A percentile compares a stretch with the other conserved stretches of the same genome.
phyloP scores from a whole-genome alignment of 73 alveolate genomes.

The Uronychia binucleata region DNA sequence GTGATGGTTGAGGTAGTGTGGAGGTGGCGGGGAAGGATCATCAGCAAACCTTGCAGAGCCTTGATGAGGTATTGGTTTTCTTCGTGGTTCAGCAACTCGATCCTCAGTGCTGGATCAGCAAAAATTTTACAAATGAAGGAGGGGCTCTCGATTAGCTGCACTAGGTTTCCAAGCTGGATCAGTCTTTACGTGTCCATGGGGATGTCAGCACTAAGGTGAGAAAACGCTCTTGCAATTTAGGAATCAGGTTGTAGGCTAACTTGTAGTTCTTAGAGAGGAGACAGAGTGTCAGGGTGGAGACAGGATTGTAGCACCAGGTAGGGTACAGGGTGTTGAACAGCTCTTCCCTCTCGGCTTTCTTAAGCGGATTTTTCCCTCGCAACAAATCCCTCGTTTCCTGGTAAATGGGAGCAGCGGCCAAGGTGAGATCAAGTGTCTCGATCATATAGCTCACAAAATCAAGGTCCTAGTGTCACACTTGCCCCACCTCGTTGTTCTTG shows the following conservation, averaged over 20 bases:
- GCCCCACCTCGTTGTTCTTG: slow-evolving; percentile 3
- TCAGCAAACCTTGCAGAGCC: slow-evolving; percentile 81
- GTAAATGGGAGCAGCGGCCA: slow-evolving; percentile 59
- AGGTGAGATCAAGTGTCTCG: slow-evolving; percentile 51
- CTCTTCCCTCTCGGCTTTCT: slow-evolving; percentile 33
- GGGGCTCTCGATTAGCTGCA: slow-evolving; percentile 59
- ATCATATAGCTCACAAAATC: slow-evolving; percentile 53
- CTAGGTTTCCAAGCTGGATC: slow-evolving; percentile 67
- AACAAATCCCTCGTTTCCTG: slow-evolving; percentile 43
- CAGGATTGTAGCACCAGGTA: slow-evolving; percentile 84
- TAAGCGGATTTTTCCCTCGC: slow-evolving; percentile 13
- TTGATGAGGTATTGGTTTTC: slow-evolving; percentile 75
- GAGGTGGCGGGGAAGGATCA: slow-evolving; percentile 73
- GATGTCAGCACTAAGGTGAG: neutral
- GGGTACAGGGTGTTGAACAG: slow-evolving; percentile 69
- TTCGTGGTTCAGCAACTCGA: slow-evolving; percentile 73
- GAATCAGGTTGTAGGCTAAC: slow-evolving; percentile 71
- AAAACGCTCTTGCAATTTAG: slow-evolving; percentile 51
- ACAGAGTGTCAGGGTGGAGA: slow-evolving; percentile 76
- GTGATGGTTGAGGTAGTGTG: slow-evolving; percentile 10
- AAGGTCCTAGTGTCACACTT: slow-evolving; percentile 9
- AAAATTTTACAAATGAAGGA: slow-evolving; percentile 36
- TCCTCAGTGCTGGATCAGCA: slow-evolving; percentile 67
- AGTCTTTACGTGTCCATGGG: slow-evolving; percentile 58
- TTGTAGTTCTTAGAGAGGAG: slow-evolving; percentile 79